phyloP scores from a whole-genome alignment of 768 basidiomycete species.

The Podaxis sp. region DNA sequence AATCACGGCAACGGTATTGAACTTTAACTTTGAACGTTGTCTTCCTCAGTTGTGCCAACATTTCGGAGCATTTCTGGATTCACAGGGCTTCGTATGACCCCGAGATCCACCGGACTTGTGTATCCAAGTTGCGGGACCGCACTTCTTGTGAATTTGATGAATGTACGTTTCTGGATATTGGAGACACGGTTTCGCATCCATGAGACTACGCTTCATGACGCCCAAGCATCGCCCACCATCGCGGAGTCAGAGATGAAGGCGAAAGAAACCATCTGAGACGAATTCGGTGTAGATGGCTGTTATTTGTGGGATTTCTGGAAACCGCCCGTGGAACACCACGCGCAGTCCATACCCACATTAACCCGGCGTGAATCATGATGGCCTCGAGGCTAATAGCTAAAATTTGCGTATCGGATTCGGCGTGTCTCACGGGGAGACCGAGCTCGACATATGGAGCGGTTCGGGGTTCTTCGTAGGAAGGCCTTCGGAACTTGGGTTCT shows the following conservation, averaged over 20 bases:
- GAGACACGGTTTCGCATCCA: background rate
- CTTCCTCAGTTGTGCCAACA: background rate
- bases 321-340: background rate
- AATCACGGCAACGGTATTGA: background rate
- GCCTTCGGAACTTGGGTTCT: background rate
- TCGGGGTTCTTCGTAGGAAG: background rate
- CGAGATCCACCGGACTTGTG: background rate
- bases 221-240: background rate
- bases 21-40: background rate
- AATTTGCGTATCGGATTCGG: background rate
- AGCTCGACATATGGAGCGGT: background rate
- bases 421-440: background rate
- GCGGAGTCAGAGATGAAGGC: background rate
- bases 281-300: background rate
- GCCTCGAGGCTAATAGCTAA: constrained; percentile 11
- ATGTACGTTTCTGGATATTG: background rate
- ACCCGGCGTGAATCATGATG: background rate
- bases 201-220: background rate
- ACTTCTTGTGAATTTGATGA: background rate
- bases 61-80: background rate
- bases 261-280: background rate
- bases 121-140: background rate
- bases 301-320: constrained; percentile 1
- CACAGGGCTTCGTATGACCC: background rate
- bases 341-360: background rate